Percentiles rank a stretch among this genome's conserved stretches.
Evolutionary conservation across 1,284 basidiomycete species (phyloP).

Genomic region (Tranzscheliella williamsii): DNA sequence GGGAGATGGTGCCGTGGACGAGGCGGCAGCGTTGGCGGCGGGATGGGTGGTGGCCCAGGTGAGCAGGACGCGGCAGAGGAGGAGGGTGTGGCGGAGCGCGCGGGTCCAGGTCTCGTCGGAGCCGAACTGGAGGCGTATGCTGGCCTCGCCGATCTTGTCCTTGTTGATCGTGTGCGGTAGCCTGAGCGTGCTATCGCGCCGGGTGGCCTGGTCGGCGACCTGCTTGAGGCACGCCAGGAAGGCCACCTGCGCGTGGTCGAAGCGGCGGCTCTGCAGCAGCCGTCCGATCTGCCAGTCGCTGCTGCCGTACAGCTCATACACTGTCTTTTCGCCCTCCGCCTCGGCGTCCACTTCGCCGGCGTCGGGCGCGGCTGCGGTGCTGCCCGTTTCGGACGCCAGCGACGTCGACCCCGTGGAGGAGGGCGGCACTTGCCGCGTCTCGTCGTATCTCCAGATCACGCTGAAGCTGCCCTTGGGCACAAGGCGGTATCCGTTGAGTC

Average conservation of each 20-base stretch:
- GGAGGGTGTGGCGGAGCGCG: slow-evolving; percentile 84
- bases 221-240: slow-evolving; percentile 93
- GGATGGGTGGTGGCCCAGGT: no score
- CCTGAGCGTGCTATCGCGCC: slow-evolving; percentile 71
- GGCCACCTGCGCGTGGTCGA: slow-evolving; percentile 93
- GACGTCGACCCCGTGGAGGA: slow-evolving; percentile 1
- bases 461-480: slow-evolving; percentile 51
- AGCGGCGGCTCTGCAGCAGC: slow-evolving; percentile 87
- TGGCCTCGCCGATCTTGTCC: slow-evolving; percentile 93
- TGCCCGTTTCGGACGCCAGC: not conserved
- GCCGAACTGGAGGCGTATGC: slow-evolving; percentile 89
- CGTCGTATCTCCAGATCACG: slow-evolving; percentile 30
- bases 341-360: slow-evolving; percentile 8
- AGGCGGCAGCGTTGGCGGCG: no score
- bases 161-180: slow-evolving; percentile 87
- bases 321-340: slow-evolving; percentile 21
- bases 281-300: slow-evolving; percentile 76
- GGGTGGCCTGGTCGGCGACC: slow-evolving; percentile 77
- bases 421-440: slow-evolving; percentile 7
- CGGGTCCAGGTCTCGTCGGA: slow-evolving; percentile 91
- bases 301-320: slow-evolving; percentile 48
- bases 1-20: no score
- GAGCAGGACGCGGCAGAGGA: slow-evolving; percentile 64
- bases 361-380: not conserved
- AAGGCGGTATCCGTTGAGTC: slow-evolving; percentile 36